A percentile compares a stretch with the other conserved stretches of the same genome.
phyloP scores from a whole-genome alignment of 139 green algal species.

The Dunaliella primolecta region DNA sequence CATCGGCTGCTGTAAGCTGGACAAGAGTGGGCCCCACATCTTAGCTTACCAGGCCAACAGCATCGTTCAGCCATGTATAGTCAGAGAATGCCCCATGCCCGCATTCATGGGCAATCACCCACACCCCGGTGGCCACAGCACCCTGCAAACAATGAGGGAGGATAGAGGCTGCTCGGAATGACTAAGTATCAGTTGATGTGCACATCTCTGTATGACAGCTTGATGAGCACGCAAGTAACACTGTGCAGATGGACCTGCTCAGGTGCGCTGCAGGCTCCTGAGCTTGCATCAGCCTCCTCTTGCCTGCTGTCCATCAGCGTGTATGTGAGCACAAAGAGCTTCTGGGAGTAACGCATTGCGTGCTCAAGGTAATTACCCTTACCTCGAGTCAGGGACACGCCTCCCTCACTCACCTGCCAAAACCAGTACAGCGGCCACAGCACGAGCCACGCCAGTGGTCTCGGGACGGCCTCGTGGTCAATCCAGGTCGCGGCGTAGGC shows the following conservation, averaged over 20 bases:
- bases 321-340: too few species aligned
- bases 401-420: conserved; percentile 34
- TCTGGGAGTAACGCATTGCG: too few species aligned
- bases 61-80: conserved; percentile 65
- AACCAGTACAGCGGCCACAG: conserved; percentile 79
- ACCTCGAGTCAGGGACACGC: too few species aligned
- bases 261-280: too few species aligned
- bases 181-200: too few species aligned
- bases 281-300: too few species aligned
- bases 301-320: too few species aligned
- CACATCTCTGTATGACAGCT: too few species aligned
- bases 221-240: too few species aligned
- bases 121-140: conserved; percentile 68
- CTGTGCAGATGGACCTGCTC: too few species aligned
- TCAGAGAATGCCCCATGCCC: conserved; percentile 77
- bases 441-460: conserved; percentile 35
- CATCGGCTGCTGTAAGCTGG: neutral
- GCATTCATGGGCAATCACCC: conserved; percentile 86
- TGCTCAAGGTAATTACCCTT: too few species aligned
- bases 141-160: conserved; percentile 53
- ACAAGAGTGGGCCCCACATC: neutral
- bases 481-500: conserved; percentile 52
- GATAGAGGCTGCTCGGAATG: too few species aligned
- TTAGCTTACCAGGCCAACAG: conserved; percentile 60
- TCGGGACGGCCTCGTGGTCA: conserved; percentile 8